phyloP scores from a whole-genome alignment of 2,329 filamentous ascomycete genomes.

The Tolypocladium nubicola region DNA sequence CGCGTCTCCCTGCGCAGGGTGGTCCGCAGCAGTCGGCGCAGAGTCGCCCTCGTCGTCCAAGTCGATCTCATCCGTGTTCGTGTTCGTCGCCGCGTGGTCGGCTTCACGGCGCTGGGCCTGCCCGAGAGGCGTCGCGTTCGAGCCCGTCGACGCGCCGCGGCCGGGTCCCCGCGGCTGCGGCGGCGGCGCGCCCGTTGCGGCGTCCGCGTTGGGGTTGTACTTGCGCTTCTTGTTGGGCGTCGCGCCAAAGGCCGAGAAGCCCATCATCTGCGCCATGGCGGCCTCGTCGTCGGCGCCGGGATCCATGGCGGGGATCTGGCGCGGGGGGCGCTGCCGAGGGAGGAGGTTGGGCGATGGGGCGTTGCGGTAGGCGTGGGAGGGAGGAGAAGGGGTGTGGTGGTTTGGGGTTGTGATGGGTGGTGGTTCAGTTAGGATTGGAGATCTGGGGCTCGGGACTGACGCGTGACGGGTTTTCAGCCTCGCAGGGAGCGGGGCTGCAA shows the following conservation, averaged over 20 bases:
- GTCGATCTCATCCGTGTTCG: conserved; percentile 35
- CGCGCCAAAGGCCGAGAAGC: conserved; percentile 60
- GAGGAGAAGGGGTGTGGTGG: not conserved
- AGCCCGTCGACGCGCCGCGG: conserved; percentile 18
- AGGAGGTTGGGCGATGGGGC: not conserved
- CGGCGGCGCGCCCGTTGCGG: conserved; percentile 10
- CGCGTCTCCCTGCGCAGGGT: not conserved
- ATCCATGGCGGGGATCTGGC: conserved; percentile 7
- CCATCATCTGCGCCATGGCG: conserved; percentile 58
- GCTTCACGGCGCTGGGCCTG: not conserved
- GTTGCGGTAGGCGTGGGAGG: too few relatives aligned
- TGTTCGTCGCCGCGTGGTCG: conserved; percentile 5
- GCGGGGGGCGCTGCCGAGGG: not conserved
- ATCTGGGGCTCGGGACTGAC: not conserved
- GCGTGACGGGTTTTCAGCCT: not conserved
- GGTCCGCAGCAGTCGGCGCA: not conserved
- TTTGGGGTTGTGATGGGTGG: not conserved
- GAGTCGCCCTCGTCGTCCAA: conserved; percentile 28
- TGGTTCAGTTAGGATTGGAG: not conserved
- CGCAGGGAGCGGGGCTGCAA: not conserved
- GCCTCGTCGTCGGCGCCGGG: conserved; percentile 18
- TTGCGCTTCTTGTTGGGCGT: conserved; percentile 53
- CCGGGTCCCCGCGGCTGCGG: not conserved
- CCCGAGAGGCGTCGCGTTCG: conserved; percentile 26
- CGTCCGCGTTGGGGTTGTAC: conserved; percentile 47